phyloP scores from a whole-genome alignment of 148 eudicot species.

The Amaranthus palmeri region DNA sequence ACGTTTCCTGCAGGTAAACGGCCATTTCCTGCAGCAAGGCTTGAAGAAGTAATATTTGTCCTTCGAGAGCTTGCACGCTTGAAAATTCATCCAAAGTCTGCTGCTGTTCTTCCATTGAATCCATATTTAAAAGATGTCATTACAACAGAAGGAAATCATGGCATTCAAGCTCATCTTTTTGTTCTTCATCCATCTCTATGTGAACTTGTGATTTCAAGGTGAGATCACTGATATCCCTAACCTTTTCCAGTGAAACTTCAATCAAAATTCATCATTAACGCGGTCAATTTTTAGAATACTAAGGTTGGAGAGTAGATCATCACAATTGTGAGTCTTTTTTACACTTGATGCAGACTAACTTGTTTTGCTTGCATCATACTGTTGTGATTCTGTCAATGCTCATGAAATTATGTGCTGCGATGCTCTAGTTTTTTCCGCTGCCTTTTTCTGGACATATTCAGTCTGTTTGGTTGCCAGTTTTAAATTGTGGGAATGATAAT shows the following conservation, averaged over 20 bases:
- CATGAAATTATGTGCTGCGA: too few relatives aligned
- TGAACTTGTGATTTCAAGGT: conserved; percentile 95
- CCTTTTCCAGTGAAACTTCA: neutral
- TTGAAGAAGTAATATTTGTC: conserved; percentile 72
- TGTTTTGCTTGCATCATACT: too few relatives aligned
- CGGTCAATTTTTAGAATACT: neutral
- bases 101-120: conserved; percentile 64
- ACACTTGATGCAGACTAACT: too few relatives aligned
- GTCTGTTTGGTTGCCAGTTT: too few relatives aligned
- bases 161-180: conserved; percentile 59
- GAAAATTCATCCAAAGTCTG: conserved; percentile 60
- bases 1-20: conserved; percentile 49
- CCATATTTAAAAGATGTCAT: conserved; percentile 41
- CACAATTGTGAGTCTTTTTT: too few relatives aligned
- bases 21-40: conserved; percentile 68
- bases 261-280: neutral
- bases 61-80: conserved; percentile 77
- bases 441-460: too few relatives aligned
- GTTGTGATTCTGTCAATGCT: too few relatives aligned
- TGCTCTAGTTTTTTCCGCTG: too few relatives aligned
- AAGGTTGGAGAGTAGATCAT: neutral
- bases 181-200: conserved; percentile 79
- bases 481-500: too few relatives aligned
- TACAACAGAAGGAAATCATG: conserved; percentile 32
- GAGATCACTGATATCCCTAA: conserved; percentile 15